phyloP scores from a whole-genome alignment of 2,329 filamentous ascomycete species.

The Rhynchosporium agropyri region DNA sequence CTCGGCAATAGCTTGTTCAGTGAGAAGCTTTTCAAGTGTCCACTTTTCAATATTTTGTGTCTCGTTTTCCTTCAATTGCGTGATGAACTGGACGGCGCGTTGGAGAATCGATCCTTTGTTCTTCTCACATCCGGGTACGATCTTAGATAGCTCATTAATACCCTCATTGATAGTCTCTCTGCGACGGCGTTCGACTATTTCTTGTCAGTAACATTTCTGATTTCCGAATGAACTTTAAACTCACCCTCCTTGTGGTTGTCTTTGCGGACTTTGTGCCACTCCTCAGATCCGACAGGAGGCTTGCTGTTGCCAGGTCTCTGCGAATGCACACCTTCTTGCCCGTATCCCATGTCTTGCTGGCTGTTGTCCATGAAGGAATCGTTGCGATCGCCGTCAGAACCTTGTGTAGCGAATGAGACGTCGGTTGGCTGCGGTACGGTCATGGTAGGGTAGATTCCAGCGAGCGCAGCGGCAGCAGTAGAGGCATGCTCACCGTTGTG shows the following conservation, averaged over 20 bases:
- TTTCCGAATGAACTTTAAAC: slow-evolving; percentile 36
- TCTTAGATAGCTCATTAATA: slow-evolving; percentile 96
- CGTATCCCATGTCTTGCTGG: slow-evolving; percentile 41
- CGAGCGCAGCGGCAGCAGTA: slow-evolving; percentile 57
- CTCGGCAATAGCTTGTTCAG: slow-evolving; percentile 86
- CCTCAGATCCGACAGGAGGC: slow-evolving; percentile 89
- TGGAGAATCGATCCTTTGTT: slow-evolving; percentile 98
- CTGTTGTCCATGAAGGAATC: slow-evolving; percentile 47
- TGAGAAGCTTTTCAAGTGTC: slow-evolving; percentile 87
- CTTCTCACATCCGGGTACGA: slow-evolving; percentile 96
- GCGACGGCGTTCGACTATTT: slow-evolving; percentile 85
- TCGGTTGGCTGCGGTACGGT: slow-evolving; percentile 58
- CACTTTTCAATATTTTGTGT: slow-evolving; percentile 92
- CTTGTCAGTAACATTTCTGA: background rate
- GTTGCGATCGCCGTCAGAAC: slow-evolving; percentile 45
- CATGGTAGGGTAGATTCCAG: slow-evolving; percentile 52
- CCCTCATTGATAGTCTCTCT: slow-evolving; percentile 99
- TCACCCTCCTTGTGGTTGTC: slow-evolving; percentile 98
- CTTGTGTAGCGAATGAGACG: slow-evolving; percentile 52
- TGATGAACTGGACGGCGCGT: slow-evolving; percentile 91
- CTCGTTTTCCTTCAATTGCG: slow-evolving; percentile 91
- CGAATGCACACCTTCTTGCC: slow-evolving; percentile 46
- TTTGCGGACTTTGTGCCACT: slow-evolving; percentile 97
- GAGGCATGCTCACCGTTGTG: slow-evolving; percentile 59
- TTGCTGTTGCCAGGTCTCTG: slow-evolving; percentile 66